Evolutionary conservation across 73 alveolate species (phyloP).

Genomic region (Tetrahymena thermophila): DNA sequence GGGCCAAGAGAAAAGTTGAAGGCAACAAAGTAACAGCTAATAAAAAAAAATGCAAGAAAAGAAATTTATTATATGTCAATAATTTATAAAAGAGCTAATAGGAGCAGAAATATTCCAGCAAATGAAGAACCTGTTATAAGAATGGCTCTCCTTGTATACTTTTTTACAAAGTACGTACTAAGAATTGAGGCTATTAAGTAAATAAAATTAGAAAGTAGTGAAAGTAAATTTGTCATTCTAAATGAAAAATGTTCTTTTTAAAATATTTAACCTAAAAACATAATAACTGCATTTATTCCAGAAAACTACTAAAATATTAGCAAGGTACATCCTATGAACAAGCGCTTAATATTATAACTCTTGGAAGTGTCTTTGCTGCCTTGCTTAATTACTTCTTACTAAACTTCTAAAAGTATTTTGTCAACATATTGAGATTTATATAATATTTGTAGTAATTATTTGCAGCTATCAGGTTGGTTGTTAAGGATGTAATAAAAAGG

Average conservation of each 20-base stretch:
- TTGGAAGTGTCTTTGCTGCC: background rate
- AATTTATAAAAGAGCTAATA: background rate
- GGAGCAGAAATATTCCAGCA: background rate
- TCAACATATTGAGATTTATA: background rate
- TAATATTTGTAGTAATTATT: background rate
- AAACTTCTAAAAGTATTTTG: background rate
- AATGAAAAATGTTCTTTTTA: background rate
- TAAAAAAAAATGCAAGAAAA: background rate
- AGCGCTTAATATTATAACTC: background rate
- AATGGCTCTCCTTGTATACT: constrained; percentile 6
- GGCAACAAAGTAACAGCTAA: constrained; percentile 17
- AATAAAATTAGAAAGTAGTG: background rate
- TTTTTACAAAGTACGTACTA: background rate
- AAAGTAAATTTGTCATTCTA: background rate
- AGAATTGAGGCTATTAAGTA: background rate
- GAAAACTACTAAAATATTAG: background rate
- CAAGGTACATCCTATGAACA: background rate
- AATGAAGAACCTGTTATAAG: background rate
- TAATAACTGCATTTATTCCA: background rate
- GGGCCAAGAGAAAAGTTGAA: constrained; percentile 39
- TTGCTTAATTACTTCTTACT: background rate
- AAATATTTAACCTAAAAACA: background rate
- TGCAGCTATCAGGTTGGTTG: background rate
- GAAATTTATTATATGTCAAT: background rate
- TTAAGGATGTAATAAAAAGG: background rate